Evolutionary conservation across 345 rosid species (phyloP), one percentile per base, ranked within the genome.

Genomic region (Corymbia maculata): DNA sequence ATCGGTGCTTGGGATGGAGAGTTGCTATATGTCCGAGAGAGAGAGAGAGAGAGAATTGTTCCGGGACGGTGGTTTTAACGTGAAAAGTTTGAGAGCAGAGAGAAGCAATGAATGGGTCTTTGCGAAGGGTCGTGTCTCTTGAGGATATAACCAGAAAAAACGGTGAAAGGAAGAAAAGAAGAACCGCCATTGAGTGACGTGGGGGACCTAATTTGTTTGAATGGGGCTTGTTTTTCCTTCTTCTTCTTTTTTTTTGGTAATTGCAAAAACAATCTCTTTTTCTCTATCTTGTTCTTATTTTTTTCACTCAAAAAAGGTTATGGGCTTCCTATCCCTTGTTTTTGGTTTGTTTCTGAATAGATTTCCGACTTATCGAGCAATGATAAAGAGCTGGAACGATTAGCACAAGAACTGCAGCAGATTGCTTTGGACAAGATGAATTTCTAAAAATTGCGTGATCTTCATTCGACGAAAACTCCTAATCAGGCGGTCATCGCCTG

Each of bases 401-500:
- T 10, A 70, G 80, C 21, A 70, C 80, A 36, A 36, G 80, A 70
- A 36, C 13, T 19, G 24, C 45, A 36, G 80, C 13, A 36, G 64
- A 57, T 57, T 57, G 64, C 64, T 13, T 9, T 16, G 80, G 47
- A 36, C 80, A 70, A 8, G 47, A 70, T 70, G 42, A 32, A 70
- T 32, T 68, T 68, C 45, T 17, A 16, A n/a, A 36, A 8, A 64
- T n/a, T 16, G 36, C 79, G 32, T 15, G 45, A 16, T 8, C 45
- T 16, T 32, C 80, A 22, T 32, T 68, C 24, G 6, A 68, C 21
- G 45, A 32, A 68, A 68, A 32, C 80, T 68, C 80, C 80, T 32
- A 32, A 42, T 8, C 17, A 70, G 45, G 80, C 36, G 90, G 92
- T 68, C 90, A 91, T 87, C 30, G 44, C 66, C 32, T 91, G 86